Conservation (phyloP, 306 rosid species). For the Sindora glabra region DNA sequence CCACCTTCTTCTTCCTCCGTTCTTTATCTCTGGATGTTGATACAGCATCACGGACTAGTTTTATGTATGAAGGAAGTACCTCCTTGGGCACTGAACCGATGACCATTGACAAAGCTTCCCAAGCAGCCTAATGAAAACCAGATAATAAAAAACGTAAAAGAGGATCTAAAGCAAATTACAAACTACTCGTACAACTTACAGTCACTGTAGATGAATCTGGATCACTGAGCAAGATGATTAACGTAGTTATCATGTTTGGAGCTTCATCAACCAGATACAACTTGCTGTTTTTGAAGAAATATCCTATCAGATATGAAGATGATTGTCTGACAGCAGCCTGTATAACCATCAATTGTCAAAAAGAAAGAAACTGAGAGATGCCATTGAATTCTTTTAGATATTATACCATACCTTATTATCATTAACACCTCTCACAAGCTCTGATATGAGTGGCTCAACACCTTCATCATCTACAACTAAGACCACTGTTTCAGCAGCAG, state of each 20-base stretch:
- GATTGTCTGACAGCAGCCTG: conserved; percentile 84
- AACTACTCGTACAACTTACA: conserved; percentile 37
- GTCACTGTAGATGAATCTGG: conserved; percentile 69
- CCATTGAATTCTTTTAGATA: background rate
- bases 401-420: conserved; percentile 66
- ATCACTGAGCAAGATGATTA: conserved; percentile 84
- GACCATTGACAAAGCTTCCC: conserved; percentile 93
- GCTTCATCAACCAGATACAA: conserved; percentile 90
- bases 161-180: conserved; percentile 10
- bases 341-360: conserved; percentile 17
- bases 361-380: background rate
- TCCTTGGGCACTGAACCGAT: conserved; percentile 80
- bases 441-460: conserved; percentile 68
- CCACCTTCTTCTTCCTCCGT: conserved; percentile 92
- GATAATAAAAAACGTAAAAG: conserved; percentile 2
- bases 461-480: conserved; percentile 90
- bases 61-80: conserved; percentile 78
- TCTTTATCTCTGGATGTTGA: conserved; percentile 92
- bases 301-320: conserved; percentile 75
- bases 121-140: conserved; percentile 50
- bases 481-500: conserved; percentile 87
- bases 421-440: conserved; percentile 69
- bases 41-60: conserved; percentile 94
- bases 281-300: conserved; percentile 87
- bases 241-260: conserved; percentile 78